Percentiles rank a stretch among this genome's conserved stretches.
Conservation (phyloP, 2,329 filamentous ascomycete genomes). For the Neofusicoccum laricinum region DNA sequence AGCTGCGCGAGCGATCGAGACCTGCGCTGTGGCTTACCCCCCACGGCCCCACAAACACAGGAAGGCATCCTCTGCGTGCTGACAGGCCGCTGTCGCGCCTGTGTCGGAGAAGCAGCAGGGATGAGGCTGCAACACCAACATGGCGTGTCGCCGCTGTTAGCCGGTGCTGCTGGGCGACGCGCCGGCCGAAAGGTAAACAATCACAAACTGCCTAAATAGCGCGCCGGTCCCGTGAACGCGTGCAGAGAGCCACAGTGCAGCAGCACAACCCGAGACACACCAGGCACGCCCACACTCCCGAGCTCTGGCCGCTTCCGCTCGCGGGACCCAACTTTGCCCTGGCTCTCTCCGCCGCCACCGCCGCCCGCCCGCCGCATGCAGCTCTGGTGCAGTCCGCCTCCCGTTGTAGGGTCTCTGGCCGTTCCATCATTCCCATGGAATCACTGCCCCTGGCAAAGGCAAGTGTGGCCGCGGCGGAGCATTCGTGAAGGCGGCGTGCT, state of each 20-base stretch:
- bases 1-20: constrained; percentile 7
- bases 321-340: constrained; percentile 1
- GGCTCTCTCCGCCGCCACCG: constrained; percentile 2
- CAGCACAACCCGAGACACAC: constrained; percentile 5
- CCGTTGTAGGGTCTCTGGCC: background rate
- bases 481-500: background rate
- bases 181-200: constrained; percentile 16
- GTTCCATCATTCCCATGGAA: background rate
- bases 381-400: background rate
- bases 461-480: background rate
- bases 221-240: constrained; percentile 12
- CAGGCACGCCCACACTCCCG: background rate
- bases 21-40: constrained; percentile 7
- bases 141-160: background rate
- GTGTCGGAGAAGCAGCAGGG: constrained; percentile 17
- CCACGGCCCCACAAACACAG: constrained; percentile 25
- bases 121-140: constrained; percentile 6
- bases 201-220: constrained; percentile 15
- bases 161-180: constrained; percentile 13
- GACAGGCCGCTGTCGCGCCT: constrained; percentile 27
- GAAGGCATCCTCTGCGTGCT: constrained; percentile 28
- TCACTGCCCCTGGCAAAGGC: background rate
- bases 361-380: constrained; percentile 2
- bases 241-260: background rate
- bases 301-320: constrained; percentile 3